Conservation (phyloP, 202 grass and related monocot species). For the Saccharum hybrid region DNA sequence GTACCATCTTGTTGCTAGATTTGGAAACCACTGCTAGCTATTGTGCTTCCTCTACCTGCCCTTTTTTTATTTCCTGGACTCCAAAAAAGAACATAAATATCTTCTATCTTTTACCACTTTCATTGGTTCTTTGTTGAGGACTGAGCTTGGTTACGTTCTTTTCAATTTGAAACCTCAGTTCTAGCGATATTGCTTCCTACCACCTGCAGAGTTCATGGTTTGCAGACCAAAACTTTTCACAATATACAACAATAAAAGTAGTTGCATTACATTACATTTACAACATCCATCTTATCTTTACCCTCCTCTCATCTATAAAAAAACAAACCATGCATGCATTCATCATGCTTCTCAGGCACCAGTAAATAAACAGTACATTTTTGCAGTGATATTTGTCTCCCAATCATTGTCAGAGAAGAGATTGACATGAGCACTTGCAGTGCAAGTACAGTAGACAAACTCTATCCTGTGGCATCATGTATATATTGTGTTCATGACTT, state of each 20-base stretch:
- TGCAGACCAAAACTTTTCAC: not conserved
- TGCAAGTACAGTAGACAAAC: slow-evolving; percentile 6
- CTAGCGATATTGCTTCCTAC: not conserved
- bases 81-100: not conserved
- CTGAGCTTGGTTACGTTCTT: not conserved
- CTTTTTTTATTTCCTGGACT: not conserved
- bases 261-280: not conserved
- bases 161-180: not conserved
- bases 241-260: not conserved
- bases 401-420: slow-evolving; percentile 53
- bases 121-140: not conserved
- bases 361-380: slow-evolving; percentile 1
- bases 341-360: not conserved
- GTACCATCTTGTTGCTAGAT: slow-evolving; percentile 13
- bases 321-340: not conserved
- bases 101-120: not conserved
- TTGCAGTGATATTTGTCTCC: not conserved
- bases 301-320: not conserved
- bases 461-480: not conserved
- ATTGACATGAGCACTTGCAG: slow-evolving; percentile 23
- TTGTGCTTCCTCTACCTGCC: not conserved
- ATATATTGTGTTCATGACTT: not conserved
- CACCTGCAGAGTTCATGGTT: not conserved
- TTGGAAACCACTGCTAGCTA: not conserved
- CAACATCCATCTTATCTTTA: not conserved